Evolutionary conservation across 257 asterid genomes (phyloP).

Genomic region (Penstemon barbatus): DNA sequence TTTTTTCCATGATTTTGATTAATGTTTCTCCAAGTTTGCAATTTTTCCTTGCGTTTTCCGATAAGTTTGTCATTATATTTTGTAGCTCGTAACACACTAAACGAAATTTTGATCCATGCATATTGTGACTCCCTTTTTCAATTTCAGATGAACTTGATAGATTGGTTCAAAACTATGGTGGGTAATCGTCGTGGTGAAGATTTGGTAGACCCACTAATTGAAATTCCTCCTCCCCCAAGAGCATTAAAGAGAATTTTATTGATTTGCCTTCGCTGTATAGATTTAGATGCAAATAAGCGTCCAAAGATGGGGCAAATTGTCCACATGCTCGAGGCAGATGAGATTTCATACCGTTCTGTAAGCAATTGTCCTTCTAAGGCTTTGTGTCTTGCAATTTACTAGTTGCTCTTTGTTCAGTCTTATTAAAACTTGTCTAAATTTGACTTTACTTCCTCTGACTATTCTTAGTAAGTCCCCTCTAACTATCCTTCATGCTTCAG

Average conservation of each 20-base stretch:
- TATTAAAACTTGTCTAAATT: too few relatives aligned
- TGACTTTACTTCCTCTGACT: too few relatives aligned
- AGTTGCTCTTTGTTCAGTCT: background rate
- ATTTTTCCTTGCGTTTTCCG: too few relatives aligned
- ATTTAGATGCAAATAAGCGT: slow-evolving; percentile 82
- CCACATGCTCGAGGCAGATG: slow-evolving; percentile 98
- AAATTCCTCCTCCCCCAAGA: slow-evolving; percentile 74
- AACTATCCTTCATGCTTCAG: too few relatives aligned
- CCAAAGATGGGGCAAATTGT: slow-evolving; percentile 98
- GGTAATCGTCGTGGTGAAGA: slow-evolving; percentile 81
- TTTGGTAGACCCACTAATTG: slow-evolving; percentile 71
- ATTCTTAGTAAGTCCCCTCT: too few relatives aligned
- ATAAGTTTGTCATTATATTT: too few relatives aligned
- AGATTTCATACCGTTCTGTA: slow-evolving; percentile 74
- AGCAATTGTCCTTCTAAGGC: slow-evolving; percentile 22
- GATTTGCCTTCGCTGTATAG: slow-evolving; percentile 88
- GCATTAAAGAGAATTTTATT: slow-evolving; percentile 72
- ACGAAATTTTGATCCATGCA: slow-evolving; percentile 6
- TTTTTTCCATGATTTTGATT: too few relatives aligned
- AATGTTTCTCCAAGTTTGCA: too few relatives aligned
- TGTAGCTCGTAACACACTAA: background rate
- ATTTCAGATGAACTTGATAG: slow-evolving; percentile 92
- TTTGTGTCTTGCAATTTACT: background rate
- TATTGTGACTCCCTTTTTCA: background rate
- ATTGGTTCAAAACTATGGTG: slow-evolving; percentile 97